Conservation (phyloP, 306 rosid genomes). For the Sechiopsis laciniata region DNA sequence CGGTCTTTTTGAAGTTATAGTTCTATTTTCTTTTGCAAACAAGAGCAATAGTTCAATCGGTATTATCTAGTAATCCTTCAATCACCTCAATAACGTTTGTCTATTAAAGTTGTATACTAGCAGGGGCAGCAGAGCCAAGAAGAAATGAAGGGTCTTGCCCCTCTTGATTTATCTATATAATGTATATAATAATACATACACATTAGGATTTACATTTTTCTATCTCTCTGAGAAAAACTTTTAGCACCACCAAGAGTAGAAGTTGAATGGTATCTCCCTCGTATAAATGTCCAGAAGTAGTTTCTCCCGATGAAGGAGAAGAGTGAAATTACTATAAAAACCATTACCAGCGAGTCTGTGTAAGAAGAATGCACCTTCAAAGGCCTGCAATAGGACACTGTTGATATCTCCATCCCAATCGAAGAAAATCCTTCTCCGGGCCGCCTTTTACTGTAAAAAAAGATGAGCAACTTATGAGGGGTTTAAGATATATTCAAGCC, state of each 20-base stretch:
- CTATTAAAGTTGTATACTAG: neutral
- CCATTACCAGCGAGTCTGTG: slow-evolving; percentile 28
- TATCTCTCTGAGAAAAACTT: neutral
- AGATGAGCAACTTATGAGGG: slow-evolving; percentile 21
- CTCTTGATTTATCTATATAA: neutral
- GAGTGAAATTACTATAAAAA: slow-evolving; percentile 37
- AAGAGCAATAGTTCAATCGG: too few species aligned
- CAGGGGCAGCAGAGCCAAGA: neutral
- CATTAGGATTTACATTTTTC: neutral
- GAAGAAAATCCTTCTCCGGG: slow-evolving; percentile 63
- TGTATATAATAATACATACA: neutral
- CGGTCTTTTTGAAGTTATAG: neutral
- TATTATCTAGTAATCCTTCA: neutral
- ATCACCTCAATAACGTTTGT: neutral
- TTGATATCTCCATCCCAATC: slow-evolving; percentile 40
- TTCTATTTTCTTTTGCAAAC: neutral
- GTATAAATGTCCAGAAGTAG: neutral
- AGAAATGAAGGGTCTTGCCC: neutral
- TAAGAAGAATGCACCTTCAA: slow-evolving; percentile 32
- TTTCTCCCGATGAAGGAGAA: slow-evolving; percentile 37
- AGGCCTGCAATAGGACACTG: slow-evolving; percentile 29
- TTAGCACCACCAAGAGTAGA: neutral
- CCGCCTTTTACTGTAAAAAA: slow-evolving; percentile 42
- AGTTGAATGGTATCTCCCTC: slow-evolving; percentile 1
- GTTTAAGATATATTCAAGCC: slow-evolving; percentile 23